Percentiles rank a stretch among this genome's conserved stretches.
Conservation (phyloP, 139 green algal genomes). For the Micractinium sp. region DNA sequence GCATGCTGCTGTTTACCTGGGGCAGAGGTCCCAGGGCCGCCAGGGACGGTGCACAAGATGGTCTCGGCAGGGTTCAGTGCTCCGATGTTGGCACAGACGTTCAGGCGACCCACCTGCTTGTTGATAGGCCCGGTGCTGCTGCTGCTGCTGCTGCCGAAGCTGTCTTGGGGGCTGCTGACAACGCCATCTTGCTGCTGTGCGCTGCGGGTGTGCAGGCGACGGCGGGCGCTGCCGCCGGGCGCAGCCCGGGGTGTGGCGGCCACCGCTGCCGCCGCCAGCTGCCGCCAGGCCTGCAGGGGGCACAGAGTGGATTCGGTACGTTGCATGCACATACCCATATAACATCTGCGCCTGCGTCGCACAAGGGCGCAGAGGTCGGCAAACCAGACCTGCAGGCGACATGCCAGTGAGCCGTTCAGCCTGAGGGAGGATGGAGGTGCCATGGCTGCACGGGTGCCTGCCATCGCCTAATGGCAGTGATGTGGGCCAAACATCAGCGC, state of each 20-base stretch:
- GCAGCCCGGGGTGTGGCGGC: neutral
- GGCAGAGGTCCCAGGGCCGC: no score
- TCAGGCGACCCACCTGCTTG: neutral
- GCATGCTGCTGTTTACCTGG: no score
- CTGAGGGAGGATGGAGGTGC: neutral
- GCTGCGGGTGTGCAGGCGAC: neutral
- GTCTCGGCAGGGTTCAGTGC: no score
- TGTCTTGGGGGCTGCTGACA: neutral
- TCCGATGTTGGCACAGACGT: no score
- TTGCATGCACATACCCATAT: neutral
- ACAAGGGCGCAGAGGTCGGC: no score
- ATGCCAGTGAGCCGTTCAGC: neutral
- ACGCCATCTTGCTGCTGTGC: neutral
- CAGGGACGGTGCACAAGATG: no score
- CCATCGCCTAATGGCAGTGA: neutral
- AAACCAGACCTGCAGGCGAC: neutral
- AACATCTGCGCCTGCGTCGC: neutral
- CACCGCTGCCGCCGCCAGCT: neutral
- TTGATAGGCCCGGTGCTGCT: neutral
- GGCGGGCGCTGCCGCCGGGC: neutral
- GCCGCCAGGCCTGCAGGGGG: neutral
- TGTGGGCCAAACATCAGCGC: neutral
- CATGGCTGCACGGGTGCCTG: neutral
- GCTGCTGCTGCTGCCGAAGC: conserved; percentile 5
- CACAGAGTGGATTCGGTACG: no score